Evolutionary conservation across 208 protist genomes (phyloP), one percentile per base, ranked within the genome.

Genomic region (Lotmaria passim): DNA sequence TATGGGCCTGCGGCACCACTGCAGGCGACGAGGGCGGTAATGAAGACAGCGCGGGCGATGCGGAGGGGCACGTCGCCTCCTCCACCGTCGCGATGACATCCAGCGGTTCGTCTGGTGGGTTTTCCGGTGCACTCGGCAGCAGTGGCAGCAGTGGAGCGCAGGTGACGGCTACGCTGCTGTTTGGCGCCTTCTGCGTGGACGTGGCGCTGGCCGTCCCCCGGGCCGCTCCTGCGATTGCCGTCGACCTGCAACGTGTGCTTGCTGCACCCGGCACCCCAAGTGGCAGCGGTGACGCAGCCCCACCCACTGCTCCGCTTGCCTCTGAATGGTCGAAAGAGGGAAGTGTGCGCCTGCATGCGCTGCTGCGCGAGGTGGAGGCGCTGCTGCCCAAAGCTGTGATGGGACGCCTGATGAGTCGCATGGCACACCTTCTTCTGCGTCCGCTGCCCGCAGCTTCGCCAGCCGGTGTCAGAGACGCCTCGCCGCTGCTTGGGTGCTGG

Each of bases 141-240:
- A 50, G 23, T 2, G 46, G 24, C 23, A 56, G 61, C 53, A 69
- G 70, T 23, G 76, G 69, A 7, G 69, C 76, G 3, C 51, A 65
- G 21, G 28, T 82, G 17, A 52, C 70, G 5, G 51, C 63, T 3
- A 26, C 59, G 34, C 65, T 82, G 14, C 53, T 82, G 24, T 68
- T 69, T 10, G 55, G 65, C 38, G 70, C 70, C 19, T 64, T 82
- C 60, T 82, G 76, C 26, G 76, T 82, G 43, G 76, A 82, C 23
- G 31, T 71, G 17, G 56, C 52, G 7, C 10, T 68, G 15, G 15
- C 55, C 19, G 31, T 50, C 15, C 70, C 70, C 0, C 70, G 70
- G 14, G 51, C 53, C 1, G 52, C 55, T 11, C 44, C 61, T n/a
- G 15, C 51, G 34, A 21, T 63, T 24, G 70, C 51, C 7, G 55